Evolutionary conservation across 2,329 filamentous ascomycete genomes (phyloP).

Genomic region (Botrytis fragariae): DNA sequence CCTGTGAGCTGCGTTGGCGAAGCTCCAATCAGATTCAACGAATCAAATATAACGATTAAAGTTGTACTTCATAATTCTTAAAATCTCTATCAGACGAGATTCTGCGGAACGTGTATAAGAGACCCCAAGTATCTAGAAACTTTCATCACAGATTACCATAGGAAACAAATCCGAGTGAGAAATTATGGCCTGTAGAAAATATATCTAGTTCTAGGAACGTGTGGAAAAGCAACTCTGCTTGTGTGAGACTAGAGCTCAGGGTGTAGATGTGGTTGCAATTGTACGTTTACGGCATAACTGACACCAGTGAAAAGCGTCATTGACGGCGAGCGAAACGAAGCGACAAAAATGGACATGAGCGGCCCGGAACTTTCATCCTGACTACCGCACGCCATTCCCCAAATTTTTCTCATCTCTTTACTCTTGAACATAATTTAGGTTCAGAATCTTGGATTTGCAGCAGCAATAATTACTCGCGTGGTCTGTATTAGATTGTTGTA

Average conservation of each 20-base stretch:
- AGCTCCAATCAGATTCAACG: not conserved
- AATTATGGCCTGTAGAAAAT: not conserved
- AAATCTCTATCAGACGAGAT: no score
- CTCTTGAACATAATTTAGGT: not conserved
- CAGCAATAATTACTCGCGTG: not conserved
- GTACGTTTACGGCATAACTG: not conserved
- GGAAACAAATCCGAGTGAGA: not conserved
- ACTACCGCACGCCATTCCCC: not conserved
- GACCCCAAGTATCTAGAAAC: no score
- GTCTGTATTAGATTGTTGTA: not conserved
- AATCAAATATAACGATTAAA: no score
- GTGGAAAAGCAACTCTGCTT: no score
- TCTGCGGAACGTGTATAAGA: not conserved
- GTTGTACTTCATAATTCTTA: no score
- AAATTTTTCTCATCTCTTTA: not conserved
- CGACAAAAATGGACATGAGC: not conserved
- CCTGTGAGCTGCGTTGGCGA: not conserved
- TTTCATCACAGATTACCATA: not conserved
- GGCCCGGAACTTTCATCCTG: no score
- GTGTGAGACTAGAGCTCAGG: no score
- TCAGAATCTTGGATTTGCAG: not conserved
- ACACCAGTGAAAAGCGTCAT: not conserved
- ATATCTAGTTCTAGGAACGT: not conserved
- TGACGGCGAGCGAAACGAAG: not conserved
- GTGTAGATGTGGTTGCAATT: not conserved